Conservation (phyloP, 805 yeast genomes). For the Diddensiella transvaalensis region DNA sequence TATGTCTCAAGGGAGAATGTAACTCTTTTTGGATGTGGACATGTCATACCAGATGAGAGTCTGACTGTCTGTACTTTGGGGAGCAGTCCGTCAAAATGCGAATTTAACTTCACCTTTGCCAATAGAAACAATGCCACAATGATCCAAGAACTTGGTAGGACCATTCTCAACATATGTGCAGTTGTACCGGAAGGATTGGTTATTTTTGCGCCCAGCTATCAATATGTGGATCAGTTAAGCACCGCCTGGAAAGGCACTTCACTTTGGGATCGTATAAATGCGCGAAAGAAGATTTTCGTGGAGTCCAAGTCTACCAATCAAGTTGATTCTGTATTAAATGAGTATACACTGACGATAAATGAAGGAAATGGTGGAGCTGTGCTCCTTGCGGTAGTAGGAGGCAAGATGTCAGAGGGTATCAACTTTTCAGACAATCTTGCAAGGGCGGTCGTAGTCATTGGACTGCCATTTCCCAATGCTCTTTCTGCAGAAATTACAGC, state of each 20-base stretch:
- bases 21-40: constrained; percentile 68
- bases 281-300: constrained; percentile 40
- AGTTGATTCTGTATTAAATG: constrained; percentile 45
- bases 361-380: constrained; percentile 51
- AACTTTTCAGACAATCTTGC: constrained; percentile 88
- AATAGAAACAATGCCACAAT: constrained; percentile 48
- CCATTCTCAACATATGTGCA: constrained; percentile 41
- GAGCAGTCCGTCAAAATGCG: constrained; percentile 24
- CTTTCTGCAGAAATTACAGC: constrained; percentile 78
- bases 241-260: constrained; percentile 46
- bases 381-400: constrained; percentile 84
- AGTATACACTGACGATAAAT: constrained; percentile 46
- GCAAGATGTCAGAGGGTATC: constrained; percentile 89
- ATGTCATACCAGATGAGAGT: constrained; percentile 71
- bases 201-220: constrained; percentile 80
- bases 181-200: constrained; percentile 73
- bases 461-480: constrained; percentile 85
- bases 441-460: constrained; percentile 79
- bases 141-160: constrained; percentile 49
- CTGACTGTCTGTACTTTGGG: constrained; percentile 56
- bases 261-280: constrained; percentile 29
- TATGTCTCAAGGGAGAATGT: constrained; percentile 42
- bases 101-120: constrained; percentile 66
- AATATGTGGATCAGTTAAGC: constrained; percentile 54
- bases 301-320: constrained; percentile 48